Base-by-base conservation (phyloP, 495 filamentous ascomycete species). In the Parmelia sp. region DNA sequence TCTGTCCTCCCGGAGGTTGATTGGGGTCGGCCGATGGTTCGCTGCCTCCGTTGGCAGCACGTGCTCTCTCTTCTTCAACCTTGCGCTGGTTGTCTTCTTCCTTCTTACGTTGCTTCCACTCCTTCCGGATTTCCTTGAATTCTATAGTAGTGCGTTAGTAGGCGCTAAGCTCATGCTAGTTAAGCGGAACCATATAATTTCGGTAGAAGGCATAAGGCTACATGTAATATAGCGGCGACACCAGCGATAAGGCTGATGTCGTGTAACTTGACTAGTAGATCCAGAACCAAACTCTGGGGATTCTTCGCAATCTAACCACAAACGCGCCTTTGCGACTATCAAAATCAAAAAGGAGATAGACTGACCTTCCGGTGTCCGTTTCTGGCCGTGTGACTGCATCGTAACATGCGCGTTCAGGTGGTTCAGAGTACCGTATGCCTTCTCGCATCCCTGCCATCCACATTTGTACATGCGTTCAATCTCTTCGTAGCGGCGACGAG, bases 401-500 rank as follows among this genome's bases (percentile, higher is more conserved):
- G 93, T 97, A 58, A 97, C 93, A 71, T 97, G 93, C 37, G 93
- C 93, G 69, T 97, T 97, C 69, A 97, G 74, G 74, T 97, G 93
- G 73, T 97, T 97, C 62, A 97, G 77, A 31, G 93, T 97, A 62
- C 93, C 93, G 71, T 97, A 97, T 17, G 93, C 93, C 76, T 97
- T 97, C 73, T 97, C 94, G 74, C 94, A 98, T 7, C 92, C 92
- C 65, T 96, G 90, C 90, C 91, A 97, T 14, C 94, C 94, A 77
- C 94, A 98, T 76, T 96, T 97, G 79, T 98, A 98, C 94, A 98
- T 98, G 64, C 94, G 88, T 80, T 98, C 94, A 72, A 98, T 98
- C 74, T 98, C 94, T 78, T 98, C 94, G 71, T 96, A 98, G 39
- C 94, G 85, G 67, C 94, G 84, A 68, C 94, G 86, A 27, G 94